A percentile compares a stretch with the other conserved stretches of the same genome.
These are phyloP conservation scores for Bacidia gigantensis DNA, from an alignment of 495 filamentous ascomycete species.

Conservation along the genomic window DNA sequence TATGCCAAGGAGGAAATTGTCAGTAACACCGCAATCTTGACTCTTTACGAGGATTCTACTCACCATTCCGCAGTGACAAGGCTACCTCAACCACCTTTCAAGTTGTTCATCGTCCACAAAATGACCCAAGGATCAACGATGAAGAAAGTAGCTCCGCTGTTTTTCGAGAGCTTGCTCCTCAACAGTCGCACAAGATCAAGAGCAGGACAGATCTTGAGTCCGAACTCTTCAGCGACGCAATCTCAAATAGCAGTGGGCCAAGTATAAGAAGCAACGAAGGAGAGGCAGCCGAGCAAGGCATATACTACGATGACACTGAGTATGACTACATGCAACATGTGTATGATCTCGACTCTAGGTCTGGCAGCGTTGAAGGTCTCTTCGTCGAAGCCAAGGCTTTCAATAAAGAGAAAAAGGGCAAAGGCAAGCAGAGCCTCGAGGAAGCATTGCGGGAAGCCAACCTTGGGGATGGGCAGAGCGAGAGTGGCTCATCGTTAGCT, in stretches of 20 bases:
- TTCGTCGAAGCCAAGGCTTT: slow-evolving; percentile 59
- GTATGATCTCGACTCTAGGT: slow-evolving; percentile 59
- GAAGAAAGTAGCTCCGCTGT: slow-evolving; percentile 27
- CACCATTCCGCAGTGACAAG: slow-evolving; percentile 55
- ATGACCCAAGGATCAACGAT: slow-evolving; percentile 92
- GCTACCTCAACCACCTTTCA: slow-evolving; percentile 83
- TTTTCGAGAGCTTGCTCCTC: slow-evolving; percentile 24
- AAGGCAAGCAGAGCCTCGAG: slow-evolving; percentile 65
- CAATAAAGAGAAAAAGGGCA: slow-evolving; percentile 46
- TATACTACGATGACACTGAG: slow-evolving; percentile 76
- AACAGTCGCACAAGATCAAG: slow-evolving; percentile 41
- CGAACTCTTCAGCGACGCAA: slow-evolving; percentile 53
- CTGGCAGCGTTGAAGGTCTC: slow-evolving; percentile 45
- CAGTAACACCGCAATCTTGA: slow-evolving; percentile 25
- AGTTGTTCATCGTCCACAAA: slow-evolving; percentile 89
- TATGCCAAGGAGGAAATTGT: slow-evolving; percentile 88
- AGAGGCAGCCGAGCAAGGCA: slow-evolving; percentile 84
- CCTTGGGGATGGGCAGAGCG: slow-evolving; percentile 40
- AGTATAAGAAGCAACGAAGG: slow-evolving; percentile 76
- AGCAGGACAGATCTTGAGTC: slow-evolving; percentile 58
- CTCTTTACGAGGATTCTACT: slow-evolving; percentile 7
- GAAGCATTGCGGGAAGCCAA: slow-evolving; percentile 61
- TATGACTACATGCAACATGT: slow-evolving; percentile 99
- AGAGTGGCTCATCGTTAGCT: slow-evolving; percentile 22
- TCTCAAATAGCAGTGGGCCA: slow-evolving; percentile 6